Conservation (phyloP, 2,329 filamentous ascomycete species). For the Cadophora sp. region DNA sequence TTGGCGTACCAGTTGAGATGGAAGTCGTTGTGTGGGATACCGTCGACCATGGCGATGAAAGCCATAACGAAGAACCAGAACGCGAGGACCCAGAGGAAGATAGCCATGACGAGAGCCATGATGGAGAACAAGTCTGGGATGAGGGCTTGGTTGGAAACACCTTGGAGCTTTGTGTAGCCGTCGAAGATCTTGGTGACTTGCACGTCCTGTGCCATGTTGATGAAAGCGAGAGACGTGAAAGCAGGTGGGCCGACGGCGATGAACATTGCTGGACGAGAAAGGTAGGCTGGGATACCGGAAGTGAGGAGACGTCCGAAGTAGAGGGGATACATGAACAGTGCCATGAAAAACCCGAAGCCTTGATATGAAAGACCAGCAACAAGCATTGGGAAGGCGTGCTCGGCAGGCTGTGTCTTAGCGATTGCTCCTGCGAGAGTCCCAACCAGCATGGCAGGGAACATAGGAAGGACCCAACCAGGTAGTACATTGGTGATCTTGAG, state of each 20-base stretch:
- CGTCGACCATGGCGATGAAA: conserved; percentile 46
- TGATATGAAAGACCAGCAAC: conserved; percentile 72
- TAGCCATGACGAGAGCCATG: conserved; percentile 50
- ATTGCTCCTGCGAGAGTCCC: conserved; percentile 75
- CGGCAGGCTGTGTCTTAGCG: conserved; percentile 62
- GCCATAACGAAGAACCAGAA: conserved; percentile 59
- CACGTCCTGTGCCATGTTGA: conserved; percentile 60
- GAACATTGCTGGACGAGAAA: conserved; percentile 73
- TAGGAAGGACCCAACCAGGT: conserved; percentile 75
- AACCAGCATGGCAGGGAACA: conserved; percentile 76
- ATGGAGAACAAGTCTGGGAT: conserved; percentile 45
- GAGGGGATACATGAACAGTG: conserved; percentile 74
- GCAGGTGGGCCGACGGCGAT: conserved; percentile 76
- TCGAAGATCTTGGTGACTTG: conserved; percentile 35
- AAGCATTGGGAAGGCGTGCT: conserved; percentile 65
- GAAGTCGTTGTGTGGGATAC: conserved; percentile 57
- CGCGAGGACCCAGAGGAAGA: conserved; percentile 69
- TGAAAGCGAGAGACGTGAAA: conserved; percentile 74
- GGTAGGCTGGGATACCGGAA: conserved; percentile 63
- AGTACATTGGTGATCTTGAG: conserved; percentile 70
- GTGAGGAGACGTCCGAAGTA: conserved; percentile 72
- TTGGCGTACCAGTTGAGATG: conserved; percentile 70
- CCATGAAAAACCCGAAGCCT: conserved; percentile 71
- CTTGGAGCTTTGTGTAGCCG: conserved; percentile 40
- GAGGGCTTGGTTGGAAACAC: conserved; percentile 55